These are phyloP conservation scores for Daldinia eschscholtzii DNA, from an alignment of 2,329 filamentous ascomycete species.

Conservation along the genomic window DNA sequence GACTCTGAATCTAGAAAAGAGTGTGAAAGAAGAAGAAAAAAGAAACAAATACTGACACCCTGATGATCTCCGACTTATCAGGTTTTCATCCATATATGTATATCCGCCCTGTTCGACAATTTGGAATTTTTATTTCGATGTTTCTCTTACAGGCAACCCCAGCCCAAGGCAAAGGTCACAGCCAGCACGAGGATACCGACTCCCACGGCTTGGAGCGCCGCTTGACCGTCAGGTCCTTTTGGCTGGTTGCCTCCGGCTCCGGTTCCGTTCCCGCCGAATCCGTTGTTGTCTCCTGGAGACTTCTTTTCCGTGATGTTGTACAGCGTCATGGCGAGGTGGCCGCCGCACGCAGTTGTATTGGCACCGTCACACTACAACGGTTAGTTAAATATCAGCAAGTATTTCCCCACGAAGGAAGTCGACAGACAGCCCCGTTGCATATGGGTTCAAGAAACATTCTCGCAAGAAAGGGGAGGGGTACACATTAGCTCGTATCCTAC, in stretches of 20 bases:
- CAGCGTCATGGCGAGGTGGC: conserved; percentile 62
- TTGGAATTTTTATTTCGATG: not conserved
- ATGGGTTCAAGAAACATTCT: not conserved
- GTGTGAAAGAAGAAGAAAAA: too few relatives aligned
- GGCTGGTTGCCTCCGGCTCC: not conserved
- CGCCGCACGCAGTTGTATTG: conserved; percentile 65
- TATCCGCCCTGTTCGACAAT: not conserved
- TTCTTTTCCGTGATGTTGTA: conserved; percentile 51
- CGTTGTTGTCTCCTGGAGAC: not conserved
- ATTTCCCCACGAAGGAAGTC: not conserved
- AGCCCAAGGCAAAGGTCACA: conserved; percentile 22
- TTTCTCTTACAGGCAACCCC: conserved; percentile 17
- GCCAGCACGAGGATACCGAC: conserved; percentile 27
- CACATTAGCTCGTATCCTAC: not conserved
- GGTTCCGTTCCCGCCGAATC: not conserved
- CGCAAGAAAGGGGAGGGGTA: too few relatives aligned
- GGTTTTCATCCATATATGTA: not conserved
- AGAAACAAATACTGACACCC: conserved; percentile 2
- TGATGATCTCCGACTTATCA: too few relatives aligned
- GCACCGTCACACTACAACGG: conserved; percentile 63
- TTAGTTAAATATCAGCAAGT: not conserved
- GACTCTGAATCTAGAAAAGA: conserved; percentile 12
- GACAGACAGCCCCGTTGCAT: too few relatives aligned
- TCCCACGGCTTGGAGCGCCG: conserved; percentile 24
- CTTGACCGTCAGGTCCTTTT: conserved; percentile 7